Conservation (phyloP, 2,329 filamentous ascomycete species). For the Trichoderma atroviride region DNA sequence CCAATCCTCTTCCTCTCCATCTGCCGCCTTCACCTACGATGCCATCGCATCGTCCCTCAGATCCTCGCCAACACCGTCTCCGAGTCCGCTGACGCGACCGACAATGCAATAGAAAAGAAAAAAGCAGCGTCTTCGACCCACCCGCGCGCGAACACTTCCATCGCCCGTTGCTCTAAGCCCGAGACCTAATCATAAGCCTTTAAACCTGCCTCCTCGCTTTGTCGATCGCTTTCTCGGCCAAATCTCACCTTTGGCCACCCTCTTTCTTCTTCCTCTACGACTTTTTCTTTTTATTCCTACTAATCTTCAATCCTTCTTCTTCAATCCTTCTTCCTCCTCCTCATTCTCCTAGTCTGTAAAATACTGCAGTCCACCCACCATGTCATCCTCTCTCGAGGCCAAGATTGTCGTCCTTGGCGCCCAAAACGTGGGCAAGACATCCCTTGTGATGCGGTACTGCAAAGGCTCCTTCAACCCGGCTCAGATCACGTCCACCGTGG, state of each 20-base stretch:
- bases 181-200: not conserved
- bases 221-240: not conserved
- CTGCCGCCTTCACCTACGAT: constrained; percentile 4
- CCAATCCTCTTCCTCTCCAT: not conserved
- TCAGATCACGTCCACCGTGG: constrained; percentile 71
- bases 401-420: constrained; percentile 81
- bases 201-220: not conserved
- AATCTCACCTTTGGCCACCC: not conserved
- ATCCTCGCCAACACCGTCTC: constrained; percentile 17
- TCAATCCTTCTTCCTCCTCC: not conserved
- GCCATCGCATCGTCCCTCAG: constrained; percentile 21
- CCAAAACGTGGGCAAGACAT: constrained; percentile 80
- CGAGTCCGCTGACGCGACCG: constrained; percentile 25
- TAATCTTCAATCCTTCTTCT: not conserved
- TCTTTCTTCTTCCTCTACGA: not conserved
- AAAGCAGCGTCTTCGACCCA: constrained; percentile 11
- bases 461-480: constrained; percentile 70
- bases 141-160: constrained; percentile 10
- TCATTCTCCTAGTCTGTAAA: not conserved
- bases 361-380: not conserved
- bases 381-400: constrained; percentile 65
- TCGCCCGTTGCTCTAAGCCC: constrained; percentile 6
- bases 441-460: constrained; percentile 74
- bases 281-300: not conserved
- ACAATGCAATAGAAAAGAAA: constrained; percentile 26